Evolutionary conservation across 768 basidiomycete species (phyloP).

Genomic region (Tulasnella sp.): DNA sequence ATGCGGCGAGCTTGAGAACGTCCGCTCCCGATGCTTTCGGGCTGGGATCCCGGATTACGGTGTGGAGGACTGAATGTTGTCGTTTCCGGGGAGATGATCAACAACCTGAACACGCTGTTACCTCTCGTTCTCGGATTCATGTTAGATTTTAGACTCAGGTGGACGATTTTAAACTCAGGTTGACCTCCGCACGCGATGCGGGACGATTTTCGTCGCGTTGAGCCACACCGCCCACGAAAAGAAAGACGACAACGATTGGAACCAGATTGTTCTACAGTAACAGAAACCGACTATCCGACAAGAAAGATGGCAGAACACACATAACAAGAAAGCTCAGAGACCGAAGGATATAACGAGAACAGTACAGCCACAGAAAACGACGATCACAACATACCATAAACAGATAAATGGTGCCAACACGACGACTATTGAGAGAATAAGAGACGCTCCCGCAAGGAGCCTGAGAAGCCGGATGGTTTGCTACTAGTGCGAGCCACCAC

Average conservation of each 20-base stretch:
- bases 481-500: constrained; percentile 12
- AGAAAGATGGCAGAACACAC: neutral
- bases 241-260: neutral
- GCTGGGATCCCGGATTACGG: neutral
- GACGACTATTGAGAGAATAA: neutral
- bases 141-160: neutral
- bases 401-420: neutral
- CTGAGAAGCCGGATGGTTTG: constrained; percentile 7
- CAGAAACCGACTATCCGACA: neutral
- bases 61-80: neutral
- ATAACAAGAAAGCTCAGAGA: neutral
- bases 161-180: neutral
- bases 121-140: neutral
- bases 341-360: neutral
- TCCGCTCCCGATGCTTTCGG: neutral
- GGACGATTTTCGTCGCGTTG: neutral
- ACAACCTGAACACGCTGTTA: neutral
- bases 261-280: neutral
- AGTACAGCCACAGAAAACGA: neutral
- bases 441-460: neutral
- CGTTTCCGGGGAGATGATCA: neutral
- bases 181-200: neutral
- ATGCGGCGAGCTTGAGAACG: neutral
- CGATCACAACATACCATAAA: constrained; percentile 4
- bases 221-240: neutral